These are phyloP conservation scores for Hypholoma fasciculare DNA, from an alignment of 768 basidiomycete genomes.

Conservation along the genomic window DNA sequence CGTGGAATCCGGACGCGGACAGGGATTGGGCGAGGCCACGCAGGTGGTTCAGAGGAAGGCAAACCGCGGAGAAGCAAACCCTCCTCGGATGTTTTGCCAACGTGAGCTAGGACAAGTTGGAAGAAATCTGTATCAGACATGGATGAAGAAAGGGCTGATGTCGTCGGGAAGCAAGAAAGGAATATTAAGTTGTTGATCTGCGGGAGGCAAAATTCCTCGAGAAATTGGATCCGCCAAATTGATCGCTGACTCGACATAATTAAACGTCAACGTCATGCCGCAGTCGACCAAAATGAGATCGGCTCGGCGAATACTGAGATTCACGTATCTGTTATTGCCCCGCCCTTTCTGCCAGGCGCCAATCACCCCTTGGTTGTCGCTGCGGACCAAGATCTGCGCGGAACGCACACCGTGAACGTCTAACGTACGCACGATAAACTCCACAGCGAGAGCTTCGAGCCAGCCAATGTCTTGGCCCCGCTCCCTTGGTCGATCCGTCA, in stretches of 20 bases:
- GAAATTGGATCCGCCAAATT: constrained; percentile 14
- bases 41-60: too few relatives aligned
- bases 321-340: constrained; percentile 15
- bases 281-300: too few relatives aligned
- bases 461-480: constrained; percentile 25
- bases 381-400: constrained; percentile 23
- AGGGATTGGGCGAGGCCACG: too few relatives aligned
- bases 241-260: constrained; percentile 6
- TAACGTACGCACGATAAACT: constrained; percentile 17
- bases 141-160: not conserved
- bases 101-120: not conserved
- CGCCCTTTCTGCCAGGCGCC: constrained; percentile 22
- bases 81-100: too few relatives aligned
- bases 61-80: too few relatives aligned
- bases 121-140: not conserved
- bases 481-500: constrained; percentile 17
- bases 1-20: too few relatives aligned
- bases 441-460: constrained; percentile 26
- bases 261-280: too few relatives aligned
- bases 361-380: constrained; percentile 36
- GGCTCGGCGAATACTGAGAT: constrained; percentile 7
- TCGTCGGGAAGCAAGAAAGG: not conserved
- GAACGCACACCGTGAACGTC: not conserved
- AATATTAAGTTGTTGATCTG: not conserved
- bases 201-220: constrained; percentile 1